Evolutionary conservation across 2,329 filamentous ascomycete genomes (phyloP).

Genomic region (Botrytis tulipae): DNA sequence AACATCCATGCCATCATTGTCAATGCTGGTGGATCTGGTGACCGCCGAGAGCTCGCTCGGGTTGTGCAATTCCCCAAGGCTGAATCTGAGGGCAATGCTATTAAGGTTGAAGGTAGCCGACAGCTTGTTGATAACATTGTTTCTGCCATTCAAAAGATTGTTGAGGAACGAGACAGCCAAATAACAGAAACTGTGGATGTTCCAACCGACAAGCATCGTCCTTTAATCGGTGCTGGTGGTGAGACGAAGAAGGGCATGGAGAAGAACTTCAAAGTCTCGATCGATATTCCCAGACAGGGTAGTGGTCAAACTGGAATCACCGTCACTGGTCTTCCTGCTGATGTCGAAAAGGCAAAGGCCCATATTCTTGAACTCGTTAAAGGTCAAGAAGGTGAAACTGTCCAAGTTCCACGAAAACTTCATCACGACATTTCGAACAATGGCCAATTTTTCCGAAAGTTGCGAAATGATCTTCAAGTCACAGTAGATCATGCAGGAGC

Average conservation of each 20-base stretch:
- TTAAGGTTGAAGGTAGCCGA: slow-evolving; percentile 83
- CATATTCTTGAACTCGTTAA: slow-evolving; percentile 79
- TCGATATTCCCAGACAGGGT: slow-evolving; percentile 90
- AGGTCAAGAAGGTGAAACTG: slow-evolving; percentile 81
- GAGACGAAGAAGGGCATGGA: slow-evolving; percentile 84
- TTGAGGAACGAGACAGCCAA: slow-evolving; percentile 80
- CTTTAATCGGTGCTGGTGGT: slow-evolving; percentile 88
- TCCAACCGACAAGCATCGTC: slow-evolving; percentile 83
- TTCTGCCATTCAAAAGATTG: slow-evolving; percentile 75
- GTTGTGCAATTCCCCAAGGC: slow-evolving; percentile 94
- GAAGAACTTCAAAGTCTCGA: slow-evolving; percentile 76
- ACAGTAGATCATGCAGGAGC: slow-evolving; percentile 89
- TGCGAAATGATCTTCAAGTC: slow-evolving; percentile 82
- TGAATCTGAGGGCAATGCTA: slow-evolving; percentile 76
- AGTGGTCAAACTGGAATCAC: slow-evolving; percentile 82
- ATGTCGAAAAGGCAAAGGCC: slow-evolving; percentile 82
- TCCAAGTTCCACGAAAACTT: slow-evolving; percentile 77
- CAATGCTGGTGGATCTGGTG: slow-evolving; percentile 84
- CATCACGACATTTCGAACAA: slow-evolving; percentile 87
- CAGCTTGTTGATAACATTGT: slow-evolving; percentile 87
- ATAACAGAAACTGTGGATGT: slow-evolving; percentile 77
- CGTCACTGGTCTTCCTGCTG: slow-evolving; percentile 72
- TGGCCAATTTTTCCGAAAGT: slow-evolving; percentile 87
- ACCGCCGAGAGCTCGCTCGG: slow-evolving; percentile 77
- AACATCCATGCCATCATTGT: slow-evolving; percentile 85